These are phyloP conservation scores for Boletus holoroseus DNA, from an alignment of 1,284 basidiomycete species.

Conservation along the genomic window DNA sequence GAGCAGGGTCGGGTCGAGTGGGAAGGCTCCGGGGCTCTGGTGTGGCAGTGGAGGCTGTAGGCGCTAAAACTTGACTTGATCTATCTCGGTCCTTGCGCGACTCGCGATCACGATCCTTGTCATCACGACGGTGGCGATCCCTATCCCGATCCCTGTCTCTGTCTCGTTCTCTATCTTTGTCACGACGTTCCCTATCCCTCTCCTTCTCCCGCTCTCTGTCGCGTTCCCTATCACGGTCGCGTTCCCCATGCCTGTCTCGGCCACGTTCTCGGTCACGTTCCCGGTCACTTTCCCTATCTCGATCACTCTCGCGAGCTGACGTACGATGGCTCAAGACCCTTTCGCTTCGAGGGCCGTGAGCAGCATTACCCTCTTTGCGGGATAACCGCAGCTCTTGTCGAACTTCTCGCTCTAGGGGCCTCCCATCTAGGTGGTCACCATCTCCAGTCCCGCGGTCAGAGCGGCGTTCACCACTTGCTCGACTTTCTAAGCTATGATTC, in stretches of 20 bases:
- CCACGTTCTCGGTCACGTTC: constrained; percentile 43
- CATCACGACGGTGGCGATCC: constrained; percentile 35
- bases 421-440: constrained; percentile 46
- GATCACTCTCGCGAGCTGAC: constrained; percentile 30
- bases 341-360: constrained; percentile 44
- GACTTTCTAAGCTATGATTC: constrained; percentile 67
- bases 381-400: constrained; percentile 42
- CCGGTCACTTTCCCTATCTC: constrained; percentile 46
- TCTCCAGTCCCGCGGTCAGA: constrained; percentile 47
- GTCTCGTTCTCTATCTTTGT: constrained; percentile 41
- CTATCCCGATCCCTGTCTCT: constrained; percentile 35
- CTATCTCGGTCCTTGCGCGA: constrained; percentile 50
- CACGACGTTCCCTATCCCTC: constrained; percentile 38
- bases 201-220: constrained; percentile 40
- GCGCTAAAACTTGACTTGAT: constrained; percentile 32
- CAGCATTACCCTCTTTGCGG: constrained; percentile 40
- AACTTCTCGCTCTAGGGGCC: constrained; percentile 42
- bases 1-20: constrained; percentile 51
- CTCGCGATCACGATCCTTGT: constrained; percentile 40
- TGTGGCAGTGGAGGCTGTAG: constrained; percentile 23
- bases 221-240: constrained; percentile 41
- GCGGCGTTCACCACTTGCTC: constrained; percentile 60
- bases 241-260: constrained; percentile 41
- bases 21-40: constrained; percentile 51
- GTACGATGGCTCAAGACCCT: constrained; percentile 38